These are phyloP conservation scores for Reticulascus tulasneorum DNA, from an alignment of 2,329 filamentous ascomycete species.

Conservation along the genomic window DNA sequence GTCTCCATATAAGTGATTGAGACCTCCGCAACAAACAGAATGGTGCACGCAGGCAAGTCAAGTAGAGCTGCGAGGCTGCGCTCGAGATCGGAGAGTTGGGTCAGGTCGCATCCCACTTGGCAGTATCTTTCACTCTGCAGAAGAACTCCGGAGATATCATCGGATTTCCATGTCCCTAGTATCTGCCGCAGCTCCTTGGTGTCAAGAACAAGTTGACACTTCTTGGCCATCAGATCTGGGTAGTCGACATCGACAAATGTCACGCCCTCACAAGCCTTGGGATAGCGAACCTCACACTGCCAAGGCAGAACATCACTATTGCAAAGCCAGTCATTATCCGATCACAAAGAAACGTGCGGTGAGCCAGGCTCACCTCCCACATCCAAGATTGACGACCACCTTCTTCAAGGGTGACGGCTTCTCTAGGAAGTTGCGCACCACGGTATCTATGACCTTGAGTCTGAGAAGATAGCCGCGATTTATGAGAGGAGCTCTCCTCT, in stretches of 20 bases:
- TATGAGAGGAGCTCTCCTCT: slow-evolving; percentile 80
- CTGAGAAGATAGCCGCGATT: slow-evolving; percentile 87
- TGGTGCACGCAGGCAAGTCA: slow-evolving; percentile 42
- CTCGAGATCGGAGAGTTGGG: slow-evolving; percentile 60
- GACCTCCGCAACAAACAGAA: slow-evolving; percentile 85
- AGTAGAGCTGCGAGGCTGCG: slow-evolving; percentile 55
- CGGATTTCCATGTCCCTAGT: slow-evolving; percentile 55
- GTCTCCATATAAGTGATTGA: slow-evolving; percentile 88
- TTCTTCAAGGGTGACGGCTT: slow-evolving; percentile 53
- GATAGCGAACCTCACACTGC: slow-evolving; percentile 69
- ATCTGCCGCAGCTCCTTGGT: slow-evolving; percentile 59
- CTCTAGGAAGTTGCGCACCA: slow-evolving; percentile 70
- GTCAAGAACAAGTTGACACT: slow-evolving; percentile 62
- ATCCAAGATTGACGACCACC: slow-evolving; percentile 79
- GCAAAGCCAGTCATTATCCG: not conserved
- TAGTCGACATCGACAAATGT: slow-evolving; percentile 86
- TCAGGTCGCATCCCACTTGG: slow-evolving; percentile 78
- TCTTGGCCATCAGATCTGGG: slow-evolving; percentile 71
- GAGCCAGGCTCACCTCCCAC: slow-evolving; percentile 71
- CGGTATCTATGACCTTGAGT: slow-evolving; percentile 74
- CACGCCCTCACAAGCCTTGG: slow-evolving; percentile 50
- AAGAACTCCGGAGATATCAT: slow-evolving; percentile 43
- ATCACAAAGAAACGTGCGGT: not conserved
- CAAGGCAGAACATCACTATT: slow-evolving; percentile 86
- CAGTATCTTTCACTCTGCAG: slow-evolving; percentile 68